phyloP scores from a whole-genome alignment of 106 monocot species.

The Posidonia australis region DNA sequence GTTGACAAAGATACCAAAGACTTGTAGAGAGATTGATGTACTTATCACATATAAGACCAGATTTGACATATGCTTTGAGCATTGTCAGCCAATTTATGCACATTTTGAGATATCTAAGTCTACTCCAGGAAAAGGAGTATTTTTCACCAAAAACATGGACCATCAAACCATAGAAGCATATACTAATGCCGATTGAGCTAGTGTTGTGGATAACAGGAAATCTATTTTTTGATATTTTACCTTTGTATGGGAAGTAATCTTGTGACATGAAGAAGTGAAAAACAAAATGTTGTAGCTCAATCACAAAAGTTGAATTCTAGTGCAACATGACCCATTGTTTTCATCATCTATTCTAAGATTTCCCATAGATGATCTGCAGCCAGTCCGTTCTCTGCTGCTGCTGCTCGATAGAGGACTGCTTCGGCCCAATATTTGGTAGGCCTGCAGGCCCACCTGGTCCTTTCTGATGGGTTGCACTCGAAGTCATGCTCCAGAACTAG shows the following conservation, averaged over 20 bases:
- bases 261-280: neutral
- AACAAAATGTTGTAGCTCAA: neutral
- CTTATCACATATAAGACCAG: neutral
- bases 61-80: too few species aligned
- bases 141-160: neutral
- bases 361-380: too few species aligned
- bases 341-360: too few species aligned
- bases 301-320: too few species aligned
- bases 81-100: constrained; percentile 12
- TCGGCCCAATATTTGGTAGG: too few species aligned
- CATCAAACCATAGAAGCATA: neutral
- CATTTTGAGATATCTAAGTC: neutral
- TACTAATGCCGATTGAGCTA: constrained; percentile 6
- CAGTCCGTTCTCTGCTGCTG: too few species aligned
- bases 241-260: too few species aligned
- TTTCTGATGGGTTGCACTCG: too few species aligned
- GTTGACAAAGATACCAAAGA: constrained; percentile 9
- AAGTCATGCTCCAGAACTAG: too few species aligned
- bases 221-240: constrained; percentile 8
- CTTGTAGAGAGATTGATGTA: constrained; percentile 10
- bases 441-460: too few species aligned
- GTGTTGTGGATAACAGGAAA: neutral
- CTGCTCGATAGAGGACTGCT: too few species aligned
- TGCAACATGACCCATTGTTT: too few species aligned
- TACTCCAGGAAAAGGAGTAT: constrained; percentile 7